A percentile compares a stretch with the other conserved stretches of the same genome.
Conservation (phyloP, 345 rosid genomes). For the Populus deltoides region DNA sequence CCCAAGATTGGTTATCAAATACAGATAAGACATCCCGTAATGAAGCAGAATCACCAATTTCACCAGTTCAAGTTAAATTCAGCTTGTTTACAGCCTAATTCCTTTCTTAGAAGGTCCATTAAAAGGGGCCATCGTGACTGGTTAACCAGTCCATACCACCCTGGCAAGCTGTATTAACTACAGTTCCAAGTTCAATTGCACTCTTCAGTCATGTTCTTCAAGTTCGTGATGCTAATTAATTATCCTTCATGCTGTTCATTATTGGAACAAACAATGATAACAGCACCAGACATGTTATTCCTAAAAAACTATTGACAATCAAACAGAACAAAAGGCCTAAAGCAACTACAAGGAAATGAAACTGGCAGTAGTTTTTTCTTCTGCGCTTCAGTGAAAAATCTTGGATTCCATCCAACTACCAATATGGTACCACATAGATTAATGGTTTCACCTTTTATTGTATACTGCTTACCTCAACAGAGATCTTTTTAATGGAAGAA, state of each 20-base stretch:
- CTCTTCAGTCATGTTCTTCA: background rate
- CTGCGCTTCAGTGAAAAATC: background rate
- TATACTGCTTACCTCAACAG: conserved; percentile 51
- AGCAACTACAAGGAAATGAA: background rate
- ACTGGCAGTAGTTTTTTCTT: background rate
- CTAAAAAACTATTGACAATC: background rate
- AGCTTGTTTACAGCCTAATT: background rate
- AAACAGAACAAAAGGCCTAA: too few species aligned
- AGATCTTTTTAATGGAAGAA: conserved; percentile 71
- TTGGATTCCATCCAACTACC: background rate
- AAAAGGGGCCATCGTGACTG: background rate
- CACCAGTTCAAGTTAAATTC: background rate
- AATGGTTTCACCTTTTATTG: background rate
- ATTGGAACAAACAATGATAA: background rate
- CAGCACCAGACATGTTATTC: background rate
- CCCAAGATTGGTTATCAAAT: background rate
- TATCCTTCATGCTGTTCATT: background rate
- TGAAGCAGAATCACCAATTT: background rate
- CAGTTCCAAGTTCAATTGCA: background rate
- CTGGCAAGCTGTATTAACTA: background rate
- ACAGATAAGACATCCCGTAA: background rate
- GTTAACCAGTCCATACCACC: background rate
- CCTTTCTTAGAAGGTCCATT: background rate
- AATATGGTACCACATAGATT: background rate
- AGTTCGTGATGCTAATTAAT: background rate